Evolutionary conservation across 768 basidiomycete species (phyloP).

Genomic region (Tulasnella sp.): DNA sequence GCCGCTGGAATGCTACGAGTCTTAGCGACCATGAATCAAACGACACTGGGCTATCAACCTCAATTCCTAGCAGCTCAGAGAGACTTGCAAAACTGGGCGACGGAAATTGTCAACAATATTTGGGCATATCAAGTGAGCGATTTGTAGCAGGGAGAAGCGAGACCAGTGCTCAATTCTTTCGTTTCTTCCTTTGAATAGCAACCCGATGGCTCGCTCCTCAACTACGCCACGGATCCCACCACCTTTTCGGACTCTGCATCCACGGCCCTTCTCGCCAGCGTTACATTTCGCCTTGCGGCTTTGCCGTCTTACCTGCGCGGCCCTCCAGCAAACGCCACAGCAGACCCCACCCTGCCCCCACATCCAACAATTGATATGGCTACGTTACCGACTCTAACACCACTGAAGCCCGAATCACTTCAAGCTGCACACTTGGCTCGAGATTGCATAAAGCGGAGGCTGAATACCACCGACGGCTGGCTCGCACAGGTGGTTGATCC

Average conservation of each 20-base stretch:
- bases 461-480: conserved; percentile 52
- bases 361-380: conserved; percentile 24
- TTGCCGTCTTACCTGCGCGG: conserved; percentile 33
- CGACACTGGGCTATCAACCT: conserved; percentile 21
- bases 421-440: conserved; percentile 30
- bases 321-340: conserved; percentile 32
- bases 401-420: conserved; percentile 1
- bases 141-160: conserved; percentile 35
- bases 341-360: conserved; percentile 6
- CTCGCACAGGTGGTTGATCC: conserved; percentile 78
- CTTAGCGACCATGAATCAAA: conserved; percentile 63
- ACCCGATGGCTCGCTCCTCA: conserved; percentile 53
- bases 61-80: conserved; percentile 49
- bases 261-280: conserved; percentile 73
- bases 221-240: conserved; percentile 64
- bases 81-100: conserved; percentile 66
- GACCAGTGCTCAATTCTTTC: conserved; percentile 26
- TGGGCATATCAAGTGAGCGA: conserved; percentile 59
- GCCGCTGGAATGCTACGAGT: conserved; percentile 87
- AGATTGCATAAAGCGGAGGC: conserved; percentile 39
- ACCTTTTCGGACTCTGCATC: conserved; percentile 76
- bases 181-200: conserved; percentile 42
- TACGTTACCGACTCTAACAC: not conserved
- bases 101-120: conserved; percentile 75
- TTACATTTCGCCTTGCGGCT: conserved; percentile 72